Percentiles rank a stretch among this genome's conserved stretches.
Evolutionary conservation across 225 moss, liverwort and hornwort species (phyloP).

Genomic region (Pseudoscleropodium purum): DNA sequence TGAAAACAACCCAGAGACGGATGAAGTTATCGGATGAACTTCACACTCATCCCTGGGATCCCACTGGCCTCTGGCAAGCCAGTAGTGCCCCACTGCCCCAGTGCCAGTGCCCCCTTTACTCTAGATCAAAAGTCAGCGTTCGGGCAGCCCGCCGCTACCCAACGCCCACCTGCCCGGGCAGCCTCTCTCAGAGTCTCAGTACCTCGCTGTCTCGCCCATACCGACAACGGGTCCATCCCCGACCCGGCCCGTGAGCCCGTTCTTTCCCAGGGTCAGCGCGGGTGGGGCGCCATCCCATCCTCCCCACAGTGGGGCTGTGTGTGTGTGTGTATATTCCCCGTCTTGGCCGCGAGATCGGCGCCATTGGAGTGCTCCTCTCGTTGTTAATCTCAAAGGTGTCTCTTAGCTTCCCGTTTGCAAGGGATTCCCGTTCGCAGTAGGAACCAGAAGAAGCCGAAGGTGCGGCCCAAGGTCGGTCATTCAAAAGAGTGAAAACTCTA

Average conservation of each 20-base stretch:
- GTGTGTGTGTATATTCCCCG: neutral
- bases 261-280: slow-evolving; percentile 8
- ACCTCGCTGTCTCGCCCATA: neutral
- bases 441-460: neutral
- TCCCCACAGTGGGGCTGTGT: neutral
- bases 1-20: neutral
- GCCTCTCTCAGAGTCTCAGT: neutral
- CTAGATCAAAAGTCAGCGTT: neutral
- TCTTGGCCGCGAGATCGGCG: neutral
- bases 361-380: neutral
- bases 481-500: neutral
- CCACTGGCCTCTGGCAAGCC: neutral
- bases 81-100: neutral
- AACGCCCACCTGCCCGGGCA: neutral
- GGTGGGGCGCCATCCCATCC: neutral
- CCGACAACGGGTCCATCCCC: neutral
- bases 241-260: slow-evolving; percentile 4
- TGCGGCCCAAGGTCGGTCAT: neutral
- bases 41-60: neutral
- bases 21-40: neutral
- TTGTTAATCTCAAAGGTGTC: neutral
- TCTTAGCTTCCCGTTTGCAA: neutral
- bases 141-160: neutral
- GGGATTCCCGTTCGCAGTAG: neutral
- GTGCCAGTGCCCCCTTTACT: neutral